Base-by-base conservation (phyloP, 192 early-diverging fungal species). In the Backusella tarrabulga region DNA sequence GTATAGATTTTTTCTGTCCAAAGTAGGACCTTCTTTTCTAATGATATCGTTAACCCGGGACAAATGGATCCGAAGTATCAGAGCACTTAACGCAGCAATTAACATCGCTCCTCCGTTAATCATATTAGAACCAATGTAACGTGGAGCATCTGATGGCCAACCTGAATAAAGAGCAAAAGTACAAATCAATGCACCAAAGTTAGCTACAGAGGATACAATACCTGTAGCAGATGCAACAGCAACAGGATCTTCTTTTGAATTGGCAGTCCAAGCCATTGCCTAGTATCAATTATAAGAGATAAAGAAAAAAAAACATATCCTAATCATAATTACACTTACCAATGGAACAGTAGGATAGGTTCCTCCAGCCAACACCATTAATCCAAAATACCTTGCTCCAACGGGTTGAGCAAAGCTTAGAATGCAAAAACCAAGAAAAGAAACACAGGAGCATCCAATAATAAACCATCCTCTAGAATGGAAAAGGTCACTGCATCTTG, bases 231-330 rank as follows among this genome's bases (percentile, higher is more conserved):
- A 75, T 34, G 80, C 80, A 41, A 81, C 67, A 2, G 80, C 67
- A 6, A 77, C 73, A 2, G 76, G 72, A 26, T 69, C 80, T 67
- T 81, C 72, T 44, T 81, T 81, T 14, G 75, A 81, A 52, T 81
- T 81, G 17, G 80, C 80, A 23, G 80, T 81, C 80, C 80, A 81
- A 23, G 80, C 76, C 80, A 81, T 81, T 23, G 72, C 77, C 80
- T 81, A 67, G 11, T 21, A 38, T 21, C 38, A 21, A 23, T 69
- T 21, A 40, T 34, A 11, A 36, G 15, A 38, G 2, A 36, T 40
- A 9, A 21, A 12, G 12, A 29, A 21, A 29, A 63, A 32, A 32
- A 32, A 32, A 3, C 1, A 63, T 3, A 4, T 26, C 12, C 1
- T 19, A 21, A 21, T 44, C 63, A 21, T 71, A 12, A 29, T 34